Evolutionary conservation across 805 yeast genomes (phyloP), one percentile per base, ranked within the genome.

Genomic region (Saccharomyces jurei): DNA sequence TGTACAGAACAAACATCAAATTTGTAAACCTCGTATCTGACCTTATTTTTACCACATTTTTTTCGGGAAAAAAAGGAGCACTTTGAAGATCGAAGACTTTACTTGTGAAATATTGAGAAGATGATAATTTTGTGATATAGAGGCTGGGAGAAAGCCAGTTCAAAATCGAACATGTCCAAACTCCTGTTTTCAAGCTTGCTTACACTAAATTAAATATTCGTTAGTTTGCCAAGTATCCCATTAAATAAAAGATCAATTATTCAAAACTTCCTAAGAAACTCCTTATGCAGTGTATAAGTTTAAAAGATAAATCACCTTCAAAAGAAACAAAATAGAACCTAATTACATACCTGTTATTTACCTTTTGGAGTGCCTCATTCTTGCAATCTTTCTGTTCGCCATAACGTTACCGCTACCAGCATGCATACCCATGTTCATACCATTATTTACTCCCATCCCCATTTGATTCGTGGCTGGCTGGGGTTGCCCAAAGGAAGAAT

Each of bases 331-430:
- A 2, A 31, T 13, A 25, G 6, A 14, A 29, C 31, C 6, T 28
- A 32, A n/a, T 17, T 47, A 44, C 14, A 48, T 41, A 49, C 31
- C 25, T 4, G 6, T 5, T 29, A 29, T n/a, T 36, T 53, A 59
- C 31, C 71, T 61, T 56, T 70, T 63, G 27, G 67, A 54, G 21
- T 57, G 60, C 55, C 70, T 63, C 70, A 67, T 67, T 51, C 71
- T 61, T 21, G 71, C 71, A 22, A 67, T 46, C 44, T 58, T 59
- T 50, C 71, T 65, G 22, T 49, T 49, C 17, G 49, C 49, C 27
- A 51, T 28, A 29, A 21, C 49, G 26, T 53, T 55, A 27, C 32
- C 9, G 28, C 26, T 44, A 11, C 9, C 21, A 27, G 21, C n/a
- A n/a, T 49, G 10, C 41, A 11, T 26, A 28, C 29, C 22, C 54